Conservation (phyloP, 306 rosid genomes). For the Pterocarpus santalinus region DNA sequence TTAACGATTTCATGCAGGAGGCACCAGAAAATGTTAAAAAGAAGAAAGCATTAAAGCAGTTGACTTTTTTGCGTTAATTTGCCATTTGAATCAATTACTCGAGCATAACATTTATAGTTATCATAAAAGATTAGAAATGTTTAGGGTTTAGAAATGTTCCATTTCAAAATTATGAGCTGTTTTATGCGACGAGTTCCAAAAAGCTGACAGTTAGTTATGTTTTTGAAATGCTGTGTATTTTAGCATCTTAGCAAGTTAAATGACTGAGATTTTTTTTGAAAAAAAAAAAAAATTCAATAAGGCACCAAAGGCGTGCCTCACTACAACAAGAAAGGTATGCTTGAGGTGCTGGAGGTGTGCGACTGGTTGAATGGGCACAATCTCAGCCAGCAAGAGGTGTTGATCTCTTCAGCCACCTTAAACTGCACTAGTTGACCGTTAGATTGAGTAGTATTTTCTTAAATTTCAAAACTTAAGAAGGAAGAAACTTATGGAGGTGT, state of each 20-base stretch:
- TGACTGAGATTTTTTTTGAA: not conserved
- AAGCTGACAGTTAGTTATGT: not conserved
- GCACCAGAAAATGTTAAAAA: not conserved
- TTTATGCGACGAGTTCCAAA: slow-evolving; percentile 15
- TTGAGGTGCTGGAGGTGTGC: not conserved
- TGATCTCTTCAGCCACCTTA: not conserved
- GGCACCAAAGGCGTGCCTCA: not conserved
- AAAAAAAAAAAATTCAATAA: not conserved
- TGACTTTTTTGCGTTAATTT: not conserved
- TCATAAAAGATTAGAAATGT: not conserved
- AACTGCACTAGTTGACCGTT: not conserved
- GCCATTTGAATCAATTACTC: not conserved
- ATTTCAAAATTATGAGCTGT: slow-evolving; percentile 10
- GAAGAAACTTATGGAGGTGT: slow-evolving; percentile 15
- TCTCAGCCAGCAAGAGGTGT: not conserved
- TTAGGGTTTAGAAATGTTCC: not conserved
- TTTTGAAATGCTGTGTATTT: not conserved
- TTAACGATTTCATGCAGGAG: not conserved
- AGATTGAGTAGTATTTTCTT: slow-evolving; percentile 34
- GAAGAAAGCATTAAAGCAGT: not conserved
- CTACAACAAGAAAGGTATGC: slow-evolving; percentile 8
- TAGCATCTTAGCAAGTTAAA: not conserved
- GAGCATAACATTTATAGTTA: not conserved
- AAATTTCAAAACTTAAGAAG: not conserved
- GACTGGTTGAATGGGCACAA: not conserved